Base-by-base conservation (phyloP, 345 rosid species). In the Citrus glauca region DNA sequence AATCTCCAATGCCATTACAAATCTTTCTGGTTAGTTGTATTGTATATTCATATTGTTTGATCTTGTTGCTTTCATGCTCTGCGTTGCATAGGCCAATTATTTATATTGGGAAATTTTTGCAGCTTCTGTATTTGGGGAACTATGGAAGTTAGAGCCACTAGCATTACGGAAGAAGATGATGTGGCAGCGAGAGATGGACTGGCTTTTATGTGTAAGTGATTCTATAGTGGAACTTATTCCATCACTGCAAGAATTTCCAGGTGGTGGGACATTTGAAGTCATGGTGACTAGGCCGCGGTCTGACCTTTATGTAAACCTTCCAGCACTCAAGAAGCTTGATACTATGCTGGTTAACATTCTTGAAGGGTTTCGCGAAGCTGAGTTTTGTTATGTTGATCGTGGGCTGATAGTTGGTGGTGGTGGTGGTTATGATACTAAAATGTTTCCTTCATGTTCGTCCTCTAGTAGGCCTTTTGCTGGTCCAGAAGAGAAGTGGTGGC, bases 401-500 rank as follows among this genome's bases (percentile, higher is more conserved):
- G 90, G 91, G 65, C 78, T 86, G 59, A 67, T 86, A 24, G 74
- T 80, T 61, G 77, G 72, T 25, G 89, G 81, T 63, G 80, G 71
- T 64, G 84, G 33, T 32, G 33, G 32, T 0, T 0, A 79, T 66
- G 84, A 63, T 9, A 63, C 45, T 60, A 81, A 77, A 68, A 35
- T 59, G 11, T 64, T 55, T 65, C 66, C 70, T 1, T 76, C 66
- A 69, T 72, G 86, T 4, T 72, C 81, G 4, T 80, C 81, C 20
- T 75, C 81, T 48, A 82, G 80, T 48, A 76, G 83, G 78, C 86
- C 80, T 81, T 84, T 86, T 22, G 74, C 77, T 72, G 77, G 85
- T 77, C 87, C 84, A 77, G 89, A 89, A 74, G 93, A 90, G 78
- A 90, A 90, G 70, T 88, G 93, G 93, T 88, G 93, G 93, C 81